These are phyloP conservation scores for Venturia carpophila DNA, from an alignment of 2,329 filamentous ascomycete genomes.

Conservation along the genomic window DNA sequence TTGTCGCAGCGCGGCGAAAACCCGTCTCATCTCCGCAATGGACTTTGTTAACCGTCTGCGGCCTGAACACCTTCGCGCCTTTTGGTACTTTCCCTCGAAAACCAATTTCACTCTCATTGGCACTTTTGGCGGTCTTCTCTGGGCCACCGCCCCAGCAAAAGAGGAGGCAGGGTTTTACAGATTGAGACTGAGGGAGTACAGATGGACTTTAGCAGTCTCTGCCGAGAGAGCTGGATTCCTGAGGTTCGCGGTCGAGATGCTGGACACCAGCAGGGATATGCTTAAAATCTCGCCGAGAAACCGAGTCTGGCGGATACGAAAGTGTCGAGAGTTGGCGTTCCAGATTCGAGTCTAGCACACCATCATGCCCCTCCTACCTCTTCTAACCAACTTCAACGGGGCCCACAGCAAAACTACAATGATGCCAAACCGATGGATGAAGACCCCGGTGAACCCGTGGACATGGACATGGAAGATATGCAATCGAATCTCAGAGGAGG, in stretches of 20 bases:
- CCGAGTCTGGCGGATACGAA: conserved; percentile 31
- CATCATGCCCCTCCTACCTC: not conserved
- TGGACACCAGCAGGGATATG: conserved; percentile 39
- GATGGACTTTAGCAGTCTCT: conserved; percentile 87
- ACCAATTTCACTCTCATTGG: conserved; percentile 92
- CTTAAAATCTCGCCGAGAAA: conserved; percentile 40
- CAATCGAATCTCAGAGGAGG: not conserved
- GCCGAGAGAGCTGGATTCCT: conserved; percentile 57
- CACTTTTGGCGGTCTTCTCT: conserved; percentile 83
- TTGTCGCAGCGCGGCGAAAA: conserved; percentile 88
- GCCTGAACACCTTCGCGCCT: conserved; percentile 75
- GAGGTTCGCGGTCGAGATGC: conserved; percentile 37
- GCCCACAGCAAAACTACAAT: not conserved
- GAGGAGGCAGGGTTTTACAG: conserved; percentile 94
- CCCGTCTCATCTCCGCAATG: conserved; percentile 89
- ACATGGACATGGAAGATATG: conserved; percentile 1
- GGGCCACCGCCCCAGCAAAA: conserved; percentile 76
- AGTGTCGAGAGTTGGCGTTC: conserved; percentile 33
- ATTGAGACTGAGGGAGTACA: conserved; percentile 75
- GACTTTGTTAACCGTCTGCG: conserved; percentile 93
- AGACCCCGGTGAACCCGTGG: conserved; percentile 11
- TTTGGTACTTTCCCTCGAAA: conserved; percentile 86
- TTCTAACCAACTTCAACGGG: not conserved
- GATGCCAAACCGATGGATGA: not conserved
- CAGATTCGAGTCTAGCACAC: conserved; percentile 19